Evolutionary conservation across 257 asterid genomes (phyloP), one percentile per base, ranked within the genome.

Genomic region (Salvia hispanica): DNA sequence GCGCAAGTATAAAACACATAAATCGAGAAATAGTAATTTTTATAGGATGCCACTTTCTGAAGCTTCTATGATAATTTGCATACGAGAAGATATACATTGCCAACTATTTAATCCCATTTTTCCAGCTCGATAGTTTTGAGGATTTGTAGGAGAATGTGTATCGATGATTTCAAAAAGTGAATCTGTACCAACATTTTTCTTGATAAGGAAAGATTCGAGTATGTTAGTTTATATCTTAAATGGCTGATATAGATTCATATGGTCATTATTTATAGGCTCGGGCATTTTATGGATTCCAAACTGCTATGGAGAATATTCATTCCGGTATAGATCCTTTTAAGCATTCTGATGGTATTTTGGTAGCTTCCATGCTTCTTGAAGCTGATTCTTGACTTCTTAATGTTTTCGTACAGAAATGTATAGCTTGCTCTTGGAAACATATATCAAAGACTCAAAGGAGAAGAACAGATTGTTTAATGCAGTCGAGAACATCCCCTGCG

Each of bases 241-340:
- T 75, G 55, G 56, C 73, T 68, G 67, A 62, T 74, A 31, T 59
- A 66, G 62, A 33, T 55, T 60, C 47, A 71, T 75, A 13, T 34
- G 67, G 33, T 72, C 62, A 47, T 37, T 72, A 53, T 74, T 37
- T 72, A 53, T 74, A 90, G 95, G 95, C 94, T 37, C 89, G 90
- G n/a, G 89, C 97, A 69, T 90, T 88, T 77, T 90, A 90, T 77
- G 97, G 97, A 34, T 90, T 90, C 62, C 94, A 90, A 74, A 81
- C 77, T 58, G 90, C 92, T 47, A 90, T 90, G 83, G 95, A 90
- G 76, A 90, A 86, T 51, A 79, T 88, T 71, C 95, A 90, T 80
- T 90, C 92, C 7, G 96, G 96, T 90, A 84, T 15, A 53, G 55
- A 34, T 71, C 77, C 1, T 80, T 64, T 40, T 28, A 28, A 64